These are phyloP conservation scores for Aspergillus amoenus DNA, from an alignment of 2,329 filamentous ascomycete genomes.

Conservation along the genomic window DNA sequence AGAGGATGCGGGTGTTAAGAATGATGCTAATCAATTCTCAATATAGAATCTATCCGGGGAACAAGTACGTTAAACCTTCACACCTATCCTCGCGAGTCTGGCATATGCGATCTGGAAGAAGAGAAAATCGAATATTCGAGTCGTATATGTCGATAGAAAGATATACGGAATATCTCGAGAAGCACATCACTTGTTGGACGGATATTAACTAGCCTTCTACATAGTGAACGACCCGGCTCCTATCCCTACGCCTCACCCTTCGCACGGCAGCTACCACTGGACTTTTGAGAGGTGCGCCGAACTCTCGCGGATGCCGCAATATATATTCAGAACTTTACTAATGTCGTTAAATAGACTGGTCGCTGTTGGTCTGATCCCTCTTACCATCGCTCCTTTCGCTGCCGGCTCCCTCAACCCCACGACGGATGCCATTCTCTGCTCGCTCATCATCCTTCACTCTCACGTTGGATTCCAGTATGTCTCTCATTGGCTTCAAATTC, in stretches of 20 bases:
- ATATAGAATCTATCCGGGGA: slow-evolving; percentile 70
- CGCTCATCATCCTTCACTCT: slow-evolving; percentile 81
- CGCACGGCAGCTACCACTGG: slow-evolving; percentile 98
- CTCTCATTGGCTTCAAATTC: background rate
- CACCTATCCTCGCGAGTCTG: background rate
- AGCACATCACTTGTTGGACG: background rate
- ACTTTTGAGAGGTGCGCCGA: slow-evolving; percentile 73
- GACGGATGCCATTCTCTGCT: slow-evolving; percentile 82
- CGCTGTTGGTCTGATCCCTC: slow-evolving; percentile 76
- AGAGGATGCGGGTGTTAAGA: background rate
- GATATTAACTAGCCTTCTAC: slow-evolving; percentile 16
- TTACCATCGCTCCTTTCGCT: slow-evolving; percentile 88
- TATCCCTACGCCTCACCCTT: slow-evolving; percentile 68
- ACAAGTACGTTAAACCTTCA: slow-evolving; percentile 57
- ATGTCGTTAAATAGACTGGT: slow-evolving; percentile 57
- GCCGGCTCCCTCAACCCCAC: slow-evolving; percentile 86
- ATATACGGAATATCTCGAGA: background rate
- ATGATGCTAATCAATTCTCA: slow-evolving; percentile 44
- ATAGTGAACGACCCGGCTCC: slow-evolving; percentile 82
- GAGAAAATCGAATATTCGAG: background rate
- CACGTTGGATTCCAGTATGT: slow-evolving; percentile 88
- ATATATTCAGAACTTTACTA: background rate
- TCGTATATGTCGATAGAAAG: background rate
- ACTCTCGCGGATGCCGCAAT: background rate
- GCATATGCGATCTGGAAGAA: background rate